phyloP scores from a whole-genome alignment of 257 asterid genomes.

The Solanum pimpinellifolium region DNA sequence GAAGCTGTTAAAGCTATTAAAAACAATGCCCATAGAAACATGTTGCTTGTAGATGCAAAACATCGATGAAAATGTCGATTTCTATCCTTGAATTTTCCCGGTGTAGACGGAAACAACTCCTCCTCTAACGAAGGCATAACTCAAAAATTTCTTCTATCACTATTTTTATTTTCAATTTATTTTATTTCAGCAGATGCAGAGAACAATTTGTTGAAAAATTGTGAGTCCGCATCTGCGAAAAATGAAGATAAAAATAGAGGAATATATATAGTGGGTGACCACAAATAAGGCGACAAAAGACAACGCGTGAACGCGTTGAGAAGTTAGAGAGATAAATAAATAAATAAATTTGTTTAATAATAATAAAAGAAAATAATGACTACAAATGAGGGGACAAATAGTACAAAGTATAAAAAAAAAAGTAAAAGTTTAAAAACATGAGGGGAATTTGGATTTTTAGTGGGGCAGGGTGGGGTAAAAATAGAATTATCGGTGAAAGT shows the following conservation, averaged over 20 bases:
- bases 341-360: not conserved
- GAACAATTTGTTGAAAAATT: not conserved
- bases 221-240: slow-evolving; percentile 38
- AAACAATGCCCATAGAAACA: slow-evolving; percentile 71
- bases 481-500: not conserved
- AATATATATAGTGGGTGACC: slow-evolving; percentile 41
- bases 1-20: slow-evolving; percentile 60
- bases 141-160: not conserved
- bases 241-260: not conserved
- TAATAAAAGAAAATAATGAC: not conserved
- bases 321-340: not conserved
- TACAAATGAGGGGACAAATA: not conserved
- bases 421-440: not conserved
- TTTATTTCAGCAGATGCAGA: slow-evolving; percentile 31
- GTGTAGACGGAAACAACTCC: slow-evolving; percentile 53
- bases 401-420: not conserved
- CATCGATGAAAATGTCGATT: slow-evolving; percentile 58
- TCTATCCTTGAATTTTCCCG: slow-evolving; percentile 62
- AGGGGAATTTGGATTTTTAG: not conserved
- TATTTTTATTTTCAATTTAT: no score
- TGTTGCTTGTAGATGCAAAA: slow-evolving; percentile 65
- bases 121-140: slow-evolving; percentile 43
- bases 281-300: slow-evolving; percentile 5
- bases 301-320: slow-evolving; percentile 51
- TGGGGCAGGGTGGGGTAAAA: not conserved